Conservation (phyloP, 2,329 filamentous ascomycete species). For the Cladosporium sp. region DNA sequence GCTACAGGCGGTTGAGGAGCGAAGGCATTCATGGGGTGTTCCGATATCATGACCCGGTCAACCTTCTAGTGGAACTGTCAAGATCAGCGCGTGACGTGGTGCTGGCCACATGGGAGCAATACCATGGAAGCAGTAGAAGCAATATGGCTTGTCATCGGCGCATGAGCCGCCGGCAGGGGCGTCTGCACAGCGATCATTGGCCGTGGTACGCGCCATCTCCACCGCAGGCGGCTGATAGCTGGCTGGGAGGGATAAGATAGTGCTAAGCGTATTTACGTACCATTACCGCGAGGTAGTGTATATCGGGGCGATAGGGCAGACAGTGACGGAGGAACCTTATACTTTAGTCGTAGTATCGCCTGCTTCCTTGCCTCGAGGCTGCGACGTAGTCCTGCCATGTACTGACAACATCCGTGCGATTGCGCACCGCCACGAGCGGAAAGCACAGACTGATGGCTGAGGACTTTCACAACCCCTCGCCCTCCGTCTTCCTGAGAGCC, state of each 20-base stretch:
- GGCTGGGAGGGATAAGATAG: constrained; percentile 3
- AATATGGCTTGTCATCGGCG: constrained; percentile 1
- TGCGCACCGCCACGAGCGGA: constrained; percentile 6
- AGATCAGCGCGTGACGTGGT: no score
- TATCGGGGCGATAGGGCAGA: neutral
- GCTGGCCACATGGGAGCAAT: no score
- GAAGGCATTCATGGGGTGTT: no score
- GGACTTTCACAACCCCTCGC: constrained; percentile 55
- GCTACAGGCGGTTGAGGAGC: no score
- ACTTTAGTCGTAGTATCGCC: neutral
- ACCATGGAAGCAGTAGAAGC: constrained; percentile 4
- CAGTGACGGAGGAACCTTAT: no score
- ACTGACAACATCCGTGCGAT: constrained; percentile 10
- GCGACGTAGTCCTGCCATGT: constrained; percentile 11
- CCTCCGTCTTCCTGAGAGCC: constrained; percentile 50
- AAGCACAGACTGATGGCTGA: constrained; percentile 41
- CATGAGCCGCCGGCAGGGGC: neutral
- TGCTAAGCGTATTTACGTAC: neutral
- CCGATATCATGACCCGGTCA: no score
- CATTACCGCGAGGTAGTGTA: neutral
- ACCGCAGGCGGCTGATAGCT: constrained; percentile 10
- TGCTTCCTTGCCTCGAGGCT: constrained; percentile 14
- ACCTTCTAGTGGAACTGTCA: no score
- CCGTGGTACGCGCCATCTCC: constrained; percentile 4
- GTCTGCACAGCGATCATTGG: constrained; percentile 11